phyloP scores from a whole-genome alignment of 2,329 filamentous ascomycete genomes.

The Thielaviopsis euricoi region DNA sequence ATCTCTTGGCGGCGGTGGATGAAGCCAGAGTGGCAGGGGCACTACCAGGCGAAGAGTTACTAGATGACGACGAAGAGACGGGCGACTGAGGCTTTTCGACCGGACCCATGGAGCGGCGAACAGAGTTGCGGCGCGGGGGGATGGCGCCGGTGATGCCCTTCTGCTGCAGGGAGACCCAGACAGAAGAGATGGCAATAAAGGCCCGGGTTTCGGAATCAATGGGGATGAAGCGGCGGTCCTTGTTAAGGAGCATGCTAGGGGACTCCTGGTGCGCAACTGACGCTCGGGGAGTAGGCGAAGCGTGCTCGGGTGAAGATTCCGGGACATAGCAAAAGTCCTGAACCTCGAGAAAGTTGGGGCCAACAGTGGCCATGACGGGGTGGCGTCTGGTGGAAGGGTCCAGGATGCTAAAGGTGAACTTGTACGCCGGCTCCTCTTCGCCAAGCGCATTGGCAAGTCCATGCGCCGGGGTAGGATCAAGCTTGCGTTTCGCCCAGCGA shows the following conservation, averaged over 20 bases:
- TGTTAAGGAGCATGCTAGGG: background rate
- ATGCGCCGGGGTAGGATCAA: slow-evolving; percentile 16
- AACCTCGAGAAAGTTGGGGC: slow-evolving; percentile 46
- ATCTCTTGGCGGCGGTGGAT: background rate
- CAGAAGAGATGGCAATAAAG: slow-evolving; percentile 15
- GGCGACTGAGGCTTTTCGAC: background rate
- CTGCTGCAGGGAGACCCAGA: slow-evolving; percentile 16
- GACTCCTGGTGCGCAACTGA: slow-evolving; percentile 1
- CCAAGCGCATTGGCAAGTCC: slow-evolving; percentile 16
- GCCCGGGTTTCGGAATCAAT: slow-evolving; percentile 14
- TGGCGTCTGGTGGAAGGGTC: slow-evolving; percentile 52
- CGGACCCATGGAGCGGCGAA: slow-evolving; percentile 1
- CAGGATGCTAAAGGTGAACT: slow-evolving; percentile 65
- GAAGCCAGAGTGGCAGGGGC: background rate
- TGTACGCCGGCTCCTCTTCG: slow-evolving; percentile 18
- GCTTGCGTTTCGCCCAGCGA: slow-evolving; percentile 7
- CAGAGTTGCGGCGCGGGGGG: slow-evolving; percentile 3
- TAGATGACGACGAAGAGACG: background rate
- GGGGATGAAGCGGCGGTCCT: slow-evolving; percentile 12
- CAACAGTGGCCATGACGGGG: slow-evolving; percentile 56
- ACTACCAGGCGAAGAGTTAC: background rate
- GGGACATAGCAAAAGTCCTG: slow-evolving; percentile 28
- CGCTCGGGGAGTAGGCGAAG: background rate
- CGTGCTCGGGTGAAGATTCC: background rate
- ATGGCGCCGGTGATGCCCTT: slow-evolving; percentile 12